These are phyloP conservation scores for Cytospora chrysosperma DNA, from an alignment of 2,329 filamentous ascomycete species.

Conservation along the genomic window DNA sequence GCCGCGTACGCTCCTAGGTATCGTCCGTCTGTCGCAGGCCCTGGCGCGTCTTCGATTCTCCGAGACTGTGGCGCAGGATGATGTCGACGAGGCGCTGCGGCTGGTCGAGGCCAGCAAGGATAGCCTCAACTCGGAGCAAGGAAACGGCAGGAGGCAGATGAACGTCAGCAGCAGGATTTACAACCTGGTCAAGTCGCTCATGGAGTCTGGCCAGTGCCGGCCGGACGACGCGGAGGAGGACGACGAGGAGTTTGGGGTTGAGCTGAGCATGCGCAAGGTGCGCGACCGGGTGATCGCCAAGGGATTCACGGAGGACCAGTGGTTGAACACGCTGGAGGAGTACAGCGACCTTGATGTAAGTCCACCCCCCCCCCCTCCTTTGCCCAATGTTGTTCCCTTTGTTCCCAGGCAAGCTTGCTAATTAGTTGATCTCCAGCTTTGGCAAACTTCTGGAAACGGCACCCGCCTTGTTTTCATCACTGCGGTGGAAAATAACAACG, in stretches of 20 bases:
- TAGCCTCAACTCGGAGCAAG: slow-evolving; percentile 71
- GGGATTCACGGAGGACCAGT: slow-evolving; percentile 94
- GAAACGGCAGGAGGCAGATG: slow-evolving; percentile 60
- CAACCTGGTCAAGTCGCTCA: slow-evolving; percentile 85
- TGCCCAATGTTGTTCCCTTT: neutral
- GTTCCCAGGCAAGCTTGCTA: slow-evolving; percentile 33
- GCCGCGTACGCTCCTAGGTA: slow-evolving; percentile 86
- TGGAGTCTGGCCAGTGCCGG: slow-evolving; percentile 81
- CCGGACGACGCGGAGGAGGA: slow-evolving; percentile 64
- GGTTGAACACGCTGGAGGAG: slow-evolving; percentile 81
- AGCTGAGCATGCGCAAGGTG: slow-evolving; percentile 84
- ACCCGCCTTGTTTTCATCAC: slow-evolving; percentile 71
- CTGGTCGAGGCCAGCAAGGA: slow-evolving; percentile 93
- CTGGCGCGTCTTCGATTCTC: slow-evolving; percentile 89
- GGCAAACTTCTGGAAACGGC: slow-evolving; percentile 73
- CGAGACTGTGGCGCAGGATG: slow-evolving; percentile 79
- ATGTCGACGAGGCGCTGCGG: slow-evolving; percentile 92
- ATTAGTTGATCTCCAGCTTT: slow-evolving; percentile 55
- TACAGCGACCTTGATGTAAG: slow-evolving; percentile 88
- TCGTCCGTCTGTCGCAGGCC: slow-evolving; percentile 90
- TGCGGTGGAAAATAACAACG: slow-evolving; percentile 50
- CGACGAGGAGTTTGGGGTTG: slow-evolving; percentile 53
- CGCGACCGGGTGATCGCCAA: slow-evolving; percentile 91
- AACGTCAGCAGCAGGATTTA: slow-evolving; percentile 90
- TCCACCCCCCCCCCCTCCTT: too few relatives aligned